These are phyloP conservation scores for Bruguiera hainesii DNA, from an alignment of 441 rosid species.

Conservation along the genomic window DNA sequence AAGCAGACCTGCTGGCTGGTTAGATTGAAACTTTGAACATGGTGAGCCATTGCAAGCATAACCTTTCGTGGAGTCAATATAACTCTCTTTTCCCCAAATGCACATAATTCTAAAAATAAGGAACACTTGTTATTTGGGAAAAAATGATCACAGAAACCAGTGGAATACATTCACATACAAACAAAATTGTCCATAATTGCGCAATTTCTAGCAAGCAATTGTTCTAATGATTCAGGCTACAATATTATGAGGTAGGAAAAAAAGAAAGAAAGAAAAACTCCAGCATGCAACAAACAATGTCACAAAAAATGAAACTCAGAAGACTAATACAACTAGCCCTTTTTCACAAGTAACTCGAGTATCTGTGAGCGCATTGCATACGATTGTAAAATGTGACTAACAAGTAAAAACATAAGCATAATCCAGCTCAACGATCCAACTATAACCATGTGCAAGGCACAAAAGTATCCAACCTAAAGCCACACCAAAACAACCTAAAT, in stretches of 20 bases:
- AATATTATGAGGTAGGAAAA: too few species aligned
- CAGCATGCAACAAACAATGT: too few species aligned
- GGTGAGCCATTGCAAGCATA: slow-evolving; percentile 65
- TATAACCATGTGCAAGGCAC: not conserved
- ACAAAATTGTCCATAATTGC: not conserved
- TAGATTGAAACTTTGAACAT: slow-evolving; percentile 60
- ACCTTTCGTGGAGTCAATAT: slow-evolving; percentile 61
- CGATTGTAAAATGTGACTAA: too few species aligned
- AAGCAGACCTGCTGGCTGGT: slow-evolving; percentile 70
- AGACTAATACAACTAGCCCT: too few species aligned
- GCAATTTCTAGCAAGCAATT: not conserved
- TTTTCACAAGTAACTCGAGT: not conserved
- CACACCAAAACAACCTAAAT: slow-evolving; percentile 1
- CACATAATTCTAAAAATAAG: slow-evolving; percentile 44
- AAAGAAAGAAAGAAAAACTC: too few species aligned
- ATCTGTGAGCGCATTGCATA: not conserved
- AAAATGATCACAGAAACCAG: not conserved
- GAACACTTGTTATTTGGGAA: not conserved
- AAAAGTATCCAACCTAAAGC: not conserved
- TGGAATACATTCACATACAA: not conserved
- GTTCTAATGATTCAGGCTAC: too few species aligned
- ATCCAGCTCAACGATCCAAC: not conserved
- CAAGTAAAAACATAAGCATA: not conserved
- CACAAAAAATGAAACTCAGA: too few species aligned
- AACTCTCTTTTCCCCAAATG: slow-evolving; percentile 32